Base-by-base conservation (phyloP, 805 yeast genomes). In the Yamadazyma insecticola region DNA sequence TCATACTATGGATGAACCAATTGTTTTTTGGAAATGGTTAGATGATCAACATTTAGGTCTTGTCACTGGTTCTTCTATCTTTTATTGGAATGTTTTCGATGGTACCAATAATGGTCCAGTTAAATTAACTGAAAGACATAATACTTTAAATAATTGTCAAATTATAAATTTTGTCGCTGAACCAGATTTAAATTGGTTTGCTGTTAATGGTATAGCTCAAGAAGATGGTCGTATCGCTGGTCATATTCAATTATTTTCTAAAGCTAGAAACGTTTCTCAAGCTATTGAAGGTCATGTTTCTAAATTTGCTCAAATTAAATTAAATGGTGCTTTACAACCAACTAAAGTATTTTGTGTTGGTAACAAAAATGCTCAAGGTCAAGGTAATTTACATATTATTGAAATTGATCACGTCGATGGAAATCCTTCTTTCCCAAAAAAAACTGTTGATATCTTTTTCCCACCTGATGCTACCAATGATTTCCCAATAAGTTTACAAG, bases 221-320 rank as follows among this genome's bases (percentile, higher is more conserved):
- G 96, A 87, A 53, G 81, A 82, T 46, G 95, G 95, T 43, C 78
- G 94, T 50, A 86, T 92, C 45, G 96, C 87, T 20, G 99, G 99
- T 54, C 94, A 86, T 62, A 84, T 90, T 55, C 99, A 92, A 67
- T 76, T 92, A 41, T 92, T 68, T 63, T 83, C 95, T 38, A 83
- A 81, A 55, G 77, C 81, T 32, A 80, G 97, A 63, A 83, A 84
- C 53, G 85, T 90, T 23, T 89, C 97, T 10, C 99, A 92, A 65
- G 89, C 95, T 13, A 86, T 92, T 48, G 97, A 92, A 53, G 98
- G 98, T 49, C 98, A 92, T 60, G 97, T 94, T 34, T 92, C 95
- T 37, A 77, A 78, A 24, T 92, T 92, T 63, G 87, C 96, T 33
- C 68, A 72, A 37, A 65, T 92, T 41, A 72, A 77, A 39, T 68